Evolutionary conservation across 1,139 yeast species (phyloP).

Genomic region (Geotrichum bryndzae): DNA sequence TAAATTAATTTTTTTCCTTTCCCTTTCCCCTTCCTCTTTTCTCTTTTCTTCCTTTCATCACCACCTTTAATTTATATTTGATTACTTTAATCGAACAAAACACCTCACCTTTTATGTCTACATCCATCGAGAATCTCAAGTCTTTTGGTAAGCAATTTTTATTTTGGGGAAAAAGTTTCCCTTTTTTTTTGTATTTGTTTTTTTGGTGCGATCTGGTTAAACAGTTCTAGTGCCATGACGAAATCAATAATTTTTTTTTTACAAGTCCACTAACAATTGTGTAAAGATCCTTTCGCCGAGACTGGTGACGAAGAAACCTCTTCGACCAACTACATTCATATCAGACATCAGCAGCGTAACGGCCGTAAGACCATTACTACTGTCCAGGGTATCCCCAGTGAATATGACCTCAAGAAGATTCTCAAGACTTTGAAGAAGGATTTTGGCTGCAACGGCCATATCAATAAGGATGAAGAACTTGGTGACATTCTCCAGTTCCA

Average conservation of each 20-base stretch:
- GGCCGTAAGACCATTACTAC: slow-evolving; percentile 99
- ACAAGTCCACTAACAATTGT: not conserved
- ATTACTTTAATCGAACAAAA: not conserved
- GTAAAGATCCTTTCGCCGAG: slow-evolving; percentile 93
- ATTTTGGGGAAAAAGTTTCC: too few relatives aligned
- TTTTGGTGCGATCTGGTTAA: too few relatives aligned
- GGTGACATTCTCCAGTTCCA: slow-evolving; percentile 97
- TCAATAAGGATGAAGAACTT: slow-evolving; percentile 91
- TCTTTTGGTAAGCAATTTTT: slow-evolving; percentile 61
- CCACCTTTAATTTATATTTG: too few relatives aligned
- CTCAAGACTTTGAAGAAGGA: slow-evolving; percentile 93
- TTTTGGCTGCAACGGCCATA: slow-evolving; percentile 98
- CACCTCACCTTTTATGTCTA: slow-evolving; percentile 34
- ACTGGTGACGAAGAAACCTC: slow-evolving; percentile 99
- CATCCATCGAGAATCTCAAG: slow-evolving; percentile 93
- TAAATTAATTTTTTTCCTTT: not conserved
- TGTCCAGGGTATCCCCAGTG: slow-evolving; percentile 94
- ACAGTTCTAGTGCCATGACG: too few relatives aligned
- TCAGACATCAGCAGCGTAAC: slow-evolving; percentile 99
- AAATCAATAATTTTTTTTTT: too few relatives aligned
- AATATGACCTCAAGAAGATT: slow-evolving; percentile 90
- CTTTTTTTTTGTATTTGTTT: too few relatives aligned
- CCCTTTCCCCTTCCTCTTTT: slow-evolving; percentile 7
- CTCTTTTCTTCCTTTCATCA: not conserved
- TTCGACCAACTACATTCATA: slow-evolving; percentile 92